Evolutionary conservation across 108 stramenopile genomes (phyloP).

Genomic region (Cyclotella distinguenda): DNA sequence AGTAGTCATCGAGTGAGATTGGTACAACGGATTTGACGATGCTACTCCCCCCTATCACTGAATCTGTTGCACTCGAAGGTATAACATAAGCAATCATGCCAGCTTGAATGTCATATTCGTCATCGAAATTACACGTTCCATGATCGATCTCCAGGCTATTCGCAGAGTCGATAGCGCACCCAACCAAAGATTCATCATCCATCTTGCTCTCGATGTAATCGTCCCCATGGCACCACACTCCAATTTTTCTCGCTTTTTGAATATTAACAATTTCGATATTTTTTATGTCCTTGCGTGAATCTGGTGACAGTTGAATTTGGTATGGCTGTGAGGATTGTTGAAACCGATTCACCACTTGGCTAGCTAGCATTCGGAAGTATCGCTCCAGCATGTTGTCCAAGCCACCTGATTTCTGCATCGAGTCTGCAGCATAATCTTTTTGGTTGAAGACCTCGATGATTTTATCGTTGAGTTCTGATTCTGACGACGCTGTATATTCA

Average conservation of each 20-base stretch:
- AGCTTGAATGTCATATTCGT: conserved; percentile 26
- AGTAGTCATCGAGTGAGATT: no score
- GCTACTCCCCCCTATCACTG: no score
- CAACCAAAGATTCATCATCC: conserved; percentile 4
- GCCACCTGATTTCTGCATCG: neutral
- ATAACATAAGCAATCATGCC: conserved; percentile 34
- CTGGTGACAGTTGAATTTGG: conserved; percentile 2
- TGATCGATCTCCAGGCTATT: neutral
- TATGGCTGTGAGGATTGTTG: neutral
- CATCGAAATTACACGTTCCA: neutral
- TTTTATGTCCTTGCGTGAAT: neutral
- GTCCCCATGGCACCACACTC: conserved; percentile 45
- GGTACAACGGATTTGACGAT: no score
- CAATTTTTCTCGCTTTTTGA: conserved; percentile 25
- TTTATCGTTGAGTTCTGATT: no score
- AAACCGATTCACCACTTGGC: conserved; percentile 9
- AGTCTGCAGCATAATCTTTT: neutral
- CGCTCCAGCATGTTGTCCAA: neutral
- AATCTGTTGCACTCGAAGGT: neutral
- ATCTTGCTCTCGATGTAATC: no score
- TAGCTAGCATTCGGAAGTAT: neutral
- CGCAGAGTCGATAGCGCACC: neutral
- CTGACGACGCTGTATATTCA: no score
- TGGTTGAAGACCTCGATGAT: no score
- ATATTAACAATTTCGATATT: no score